Evolutionary conservation across 2,329 filamentous ascomycete species (phyloP), one percentile per base, ranked within the genome.

Genomic region (Aspergillus tubingensis): DNA sequence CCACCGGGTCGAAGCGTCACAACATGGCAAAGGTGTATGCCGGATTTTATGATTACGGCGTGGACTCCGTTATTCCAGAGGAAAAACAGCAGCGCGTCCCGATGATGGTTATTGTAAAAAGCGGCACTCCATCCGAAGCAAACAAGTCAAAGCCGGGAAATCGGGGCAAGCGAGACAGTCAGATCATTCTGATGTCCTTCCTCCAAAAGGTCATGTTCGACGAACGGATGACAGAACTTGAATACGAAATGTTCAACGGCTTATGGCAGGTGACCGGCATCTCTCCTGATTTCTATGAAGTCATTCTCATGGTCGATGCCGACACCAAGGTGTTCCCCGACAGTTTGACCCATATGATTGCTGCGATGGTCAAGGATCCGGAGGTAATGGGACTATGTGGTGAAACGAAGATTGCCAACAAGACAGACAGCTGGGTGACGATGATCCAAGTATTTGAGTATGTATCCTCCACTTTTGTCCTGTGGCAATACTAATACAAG

Each of bases 131-230:
- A 1, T 91, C 92, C 58, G 95, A 99, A 79, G 85, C 87, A 32
- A 82, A 78, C 43, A 89, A 90, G 69, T 84, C 90, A 59, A 99
- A 99, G 79, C 92, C 96, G 11, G 95, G 95, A 70, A 99, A 99
- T 79, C 88, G 95, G 79, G 96, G 95, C 78, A 99, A 99, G 84
- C 91, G 95, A 75, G 95, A 99, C 83, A 96, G 92, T 81, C 95
- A 99, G 77, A 97, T 99, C 72, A 95, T 99, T 69, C 85, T 99
- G 67, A 99, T 99, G 95, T 97, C 93, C 5, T 99, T 99, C 84
- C 81, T 99, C 68, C 95, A 99, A 75, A 99, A 99, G 81, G 95
- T 99, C 73, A 99, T 99, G 95, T 99, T 99, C 71, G 95, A 99
- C 75, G 96, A 99, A 80, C 91, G 95, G 63, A 99, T 99, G 95